These are phyloP conservation scores for Pharnaceum exiguum DNA, from an alignment of 148 eudicot species.

Conservation along the genomic window DNA sequence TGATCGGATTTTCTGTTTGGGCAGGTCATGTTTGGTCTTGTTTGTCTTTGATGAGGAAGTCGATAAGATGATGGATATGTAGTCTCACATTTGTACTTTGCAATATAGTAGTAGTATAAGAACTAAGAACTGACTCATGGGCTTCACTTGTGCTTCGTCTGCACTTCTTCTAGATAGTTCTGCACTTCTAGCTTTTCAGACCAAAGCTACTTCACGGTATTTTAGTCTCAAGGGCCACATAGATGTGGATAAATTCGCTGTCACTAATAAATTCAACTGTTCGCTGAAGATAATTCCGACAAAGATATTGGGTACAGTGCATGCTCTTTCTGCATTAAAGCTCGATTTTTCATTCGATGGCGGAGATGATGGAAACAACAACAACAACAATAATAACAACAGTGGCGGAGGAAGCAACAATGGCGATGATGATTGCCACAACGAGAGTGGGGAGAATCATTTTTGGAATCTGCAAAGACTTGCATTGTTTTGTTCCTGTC, in stretches of 20 bases:
- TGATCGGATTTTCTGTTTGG: too few species aligned
- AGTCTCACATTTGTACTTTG: constrained; percentile 8
- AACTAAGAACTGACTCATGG: constrained; percentile 24
- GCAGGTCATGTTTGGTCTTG: too few species aligned
- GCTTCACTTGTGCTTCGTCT: constrained; percentile 26
- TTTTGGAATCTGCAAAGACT: constrained; percentile 18
- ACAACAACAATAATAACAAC: constrained; percentile 17
- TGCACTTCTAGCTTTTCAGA: constrained; percentile 8
- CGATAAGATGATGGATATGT: neutral
- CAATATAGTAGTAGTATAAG: constrained; percentile 3
- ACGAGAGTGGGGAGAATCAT: constrained; percentile 27
- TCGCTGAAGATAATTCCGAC: constrained; percentile 9
- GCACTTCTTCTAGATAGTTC: constrained; percentile 22
- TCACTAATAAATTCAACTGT: constrained; percentile 1
- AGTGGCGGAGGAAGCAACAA: constrained; percentile 13
- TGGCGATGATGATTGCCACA: constrained; percentile 13
- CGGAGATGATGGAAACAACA: constrained; percentile 15
- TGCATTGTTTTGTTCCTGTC: constrained; percentile 28
- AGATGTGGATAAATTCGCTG: constrained; percentile 3
- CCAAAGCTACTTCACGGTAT: neutral
- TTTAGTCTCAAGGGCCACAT: constrained; percentile 9
- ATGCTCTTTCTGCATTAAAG: constrained; percentile 5
- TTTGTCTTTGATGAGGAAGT: too few species aligned
- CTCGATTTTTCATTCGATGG: constrained; percentile 17
- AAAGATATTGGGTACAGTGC: constrained; percentile 16